phyloP scores from a whole-genome alignment of 345 rosid species.

The Lepidium didymum region DNA sequence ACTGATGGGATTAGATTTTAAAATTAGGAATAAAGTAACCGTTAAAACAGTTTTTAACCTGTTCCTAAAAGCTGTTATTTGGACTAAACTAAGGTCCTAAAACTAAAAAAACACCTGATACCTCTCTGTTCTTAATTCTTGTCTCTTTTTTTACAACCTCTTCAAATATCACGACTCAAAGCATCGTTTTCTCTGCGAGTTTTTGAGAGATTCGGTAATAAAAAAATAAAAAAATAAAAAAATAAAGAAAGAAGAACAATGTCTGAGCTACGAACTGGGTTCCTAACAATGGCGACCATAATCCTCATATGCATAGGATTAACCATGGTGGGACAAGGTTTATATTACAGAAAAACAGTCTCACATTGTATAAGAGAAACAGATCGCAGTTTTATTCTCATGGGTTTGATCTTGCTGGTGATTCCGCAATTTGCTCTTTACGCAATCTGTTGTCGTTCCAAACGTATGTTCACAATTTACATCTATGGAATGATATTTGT shows the following conservation, averaged over 20 bases:
- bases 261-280: slow-evolving; percentile 20
- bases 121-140: background rate
- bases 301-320: slow-evolving; percentile 16
- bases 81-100: background rate
- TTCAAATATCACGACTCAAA: background rate
- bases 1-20: background rate
- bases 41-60: background rate
- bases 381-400: background rate
- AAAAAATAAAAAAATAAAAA: background rate
- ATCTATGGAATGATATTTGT: slow-evolving; percentile 14
- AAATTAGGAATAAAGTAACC: background rate
- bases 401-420: slow-evolving; percentile 16
- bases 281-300: slow-evolving; percentile 26
- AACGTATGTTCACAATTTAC: slow-evolving; percentile 10
- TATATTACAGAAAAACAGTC: slow-evolving; percentile 11
- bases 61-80: background rate
- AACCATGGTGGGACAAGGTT: slow-evolving; percentile 15
- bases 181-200: background rate
- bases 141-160: background rate
- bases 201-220: background rate
- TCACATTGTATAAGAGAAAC: slow-evolving; percentile 13
- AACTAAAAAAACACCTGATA: background rate
- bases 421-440: slow-evolving; percentile 22
- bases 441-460: slow-evolving; percentile 18
- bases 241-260: background rate